phyloP scores from a whole-genome alignment of 768 basidiomycete species.

The Lactifluus subvellereus region DNA sequence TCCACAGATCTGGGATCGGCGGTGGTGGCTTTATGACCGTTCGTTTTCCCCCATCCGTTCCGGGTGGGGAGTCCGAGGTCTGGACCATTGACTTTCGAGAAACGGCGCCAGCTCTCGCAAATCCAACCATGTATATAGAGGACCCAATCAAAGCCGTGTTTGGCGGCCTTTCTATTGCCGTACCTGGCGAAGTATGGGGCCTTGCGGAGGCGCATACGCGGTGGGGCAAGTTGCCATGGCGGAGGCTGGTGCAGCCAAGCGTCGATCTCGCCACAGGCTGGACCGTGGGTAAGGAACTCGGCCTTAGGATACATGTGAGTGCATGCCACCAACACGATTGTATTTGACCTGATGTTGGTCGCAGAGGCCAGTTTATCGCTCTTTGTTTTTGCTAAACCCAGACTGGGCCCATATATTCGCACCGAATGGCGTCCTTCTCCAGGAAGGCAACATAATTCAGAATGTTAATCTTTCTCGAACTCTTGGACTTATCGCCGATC shows the following conservation, averaged over 20 bases:
- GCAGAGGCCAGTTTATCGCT: slow-evolving; percentile 32
- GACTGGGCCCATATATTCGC: slow-evolving; percentile 86
- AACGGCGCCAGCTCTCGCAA: slow-evolving; percentile 68
- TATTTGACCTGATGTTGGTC: slow-evolving; percentile 23
- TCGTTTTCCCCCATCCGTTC: slow-evolving; percentile 53
- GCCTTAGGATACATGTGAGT: slow-evolving; percentile 60
- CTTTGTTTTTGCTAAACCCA: slow-evolving; percentile 58
- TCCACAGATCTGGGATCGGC: slow-evolving; percentile 64
- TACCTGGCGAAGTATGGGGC: slow-evolving; percentile 88
- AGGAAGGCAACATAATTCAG: slow-evolving; percentile 67
- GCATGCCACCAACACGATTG: background rate
- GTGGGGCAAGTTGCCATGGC: slow-evolving; percentile 83
- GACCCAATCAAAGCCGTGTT: slow-evolving; percentile 48
- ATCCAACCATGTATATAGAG: slow-evolving; percentile 68
- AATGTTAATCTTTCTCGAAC: slow-evolving; percentile 75
- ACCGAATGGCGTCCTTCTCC: slow-evolving; percentile 61
- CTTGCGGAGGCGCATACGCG: slow-evolving; percentile 75
- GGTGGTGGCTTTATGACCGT: slow-evolving; percentile 86
- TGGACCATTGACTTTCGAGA: slow-evolving; percentile 86
- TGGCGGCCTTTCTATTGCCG: slow-evolving; percentile 84
- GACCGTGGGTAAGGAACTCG: slow-evolving; percentile 74
- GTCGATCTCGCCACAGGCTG: slow-evolving; percentile 72
- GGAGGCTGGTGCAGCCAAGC: slow-evolving; percentile 66
- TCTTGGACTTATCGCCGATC: slow-evolving; percentile 61
- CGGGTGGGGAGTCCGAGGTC: slow-evolving; percentile 47